These are phyloP conservation scores for Ogataea neopini DNA, from an alignment of 805 yeast genomes.

Conservation along the genomic window DNA sequence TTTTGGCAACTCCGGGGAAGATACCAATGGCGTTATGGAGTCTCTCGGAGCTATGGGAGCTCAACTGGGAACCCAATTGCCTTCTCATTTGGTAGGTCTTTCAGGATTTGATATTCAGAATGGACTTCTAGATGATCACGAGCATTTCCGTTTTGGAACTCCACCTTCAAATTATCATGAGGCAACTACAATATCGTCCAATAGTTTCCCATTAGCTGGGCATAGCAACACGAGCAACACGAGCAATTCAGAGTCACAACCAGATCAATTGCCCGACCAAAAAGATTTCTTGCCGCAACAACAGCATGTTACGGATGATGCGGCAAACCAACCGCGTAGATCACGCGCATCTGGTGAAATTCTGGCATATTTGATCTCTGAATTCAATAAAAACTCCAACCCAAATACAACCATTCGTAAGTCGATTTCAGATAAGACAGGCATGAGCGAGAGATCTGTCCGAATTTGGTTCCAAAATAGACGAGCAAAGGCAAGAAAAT, in stretches of 20 bases:
- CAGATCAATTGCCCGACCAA: not conserved
- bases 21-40: slow-evolving; percentile 1
- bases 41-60: slow-evolving; percentile 5
- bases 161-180: slow-evolving; percentile 1
- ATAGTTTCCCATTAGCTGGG: slow-evolving; percentile 2
- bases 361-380: slow-evolving; percentile 62
- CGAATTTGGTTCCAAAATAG: slow-evolving; percentile 93
- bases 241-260: not conserved
- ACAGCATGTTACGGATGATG: slow-evolving; percentile 9
- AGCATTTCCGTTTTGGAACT: slow-evolving; percentile 6
- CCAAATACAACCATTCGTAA: slow-evolving; percentile 75
- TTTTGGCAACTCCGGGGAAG: slow-evolving; percentile 1
- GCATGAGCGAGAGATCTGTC: slow-evolving; percentile 85
- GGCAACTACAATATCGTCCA: slow-evolving; percentile 5
- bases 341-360: slow-evolving; percentile 63
- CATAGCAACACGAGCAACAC: not conserved
- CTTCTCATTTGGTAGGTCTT: slow-evolving; percentile 7
- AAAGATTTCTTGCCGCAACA: not conserved
- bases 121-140: slow-evolving; percentile 10
- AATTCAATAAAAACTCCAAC: slow-evolving; percentile 70
- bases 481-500: slow-evolving; percentile 73
- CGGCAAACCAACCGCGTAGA: slow-evolving; percentile 28
- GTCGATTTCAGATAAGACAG: slow-evolving; percentile 67
- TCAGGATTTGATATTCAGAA: slow-evolving; percentile 7
- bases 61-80: slow-evolving; percentile 5